Evolutionary conservation across 129 eudicot genomes (phyloP), one percentile per base, ranked within the genome.

Genomic region (Chrysanthemum lavandulifolium): DNA sequence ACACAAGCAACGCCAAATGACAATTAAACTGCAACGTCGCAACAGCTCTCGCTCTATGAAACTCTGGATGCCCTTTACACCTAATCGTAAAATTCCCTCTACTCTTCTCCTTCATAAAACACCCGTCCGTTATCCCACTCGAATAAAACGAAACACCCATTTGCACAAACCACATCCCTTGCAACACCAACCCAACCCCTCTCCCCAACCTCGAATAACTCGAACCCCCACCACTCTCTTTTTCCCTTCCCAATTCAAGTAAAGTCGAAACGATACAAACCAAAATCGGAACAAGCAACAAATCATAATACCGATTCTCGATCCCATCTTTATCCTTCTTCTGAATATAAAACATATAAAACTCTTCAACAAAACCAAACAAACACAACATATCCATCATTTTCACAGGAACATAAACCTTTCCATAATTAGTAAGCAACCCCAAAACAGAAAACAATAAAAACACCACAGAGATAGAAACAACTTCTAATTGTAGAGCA

Each of bases 131-230:
- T 7, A 90, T 84, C 79, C 66, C 76, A 68, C 49, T 73, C 15
- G 93, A 84, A 77, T 78, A 88, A 72, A 94, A 94, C 6, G 97
- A 88, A 57, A 94, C 50, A 36, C 98, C 98, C 98, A 94, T 94
- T 65, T 94, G 98, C 18, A 88, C 74, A 78, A 89, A 81, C 98
- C 98, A 94, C 88, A 85, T 88, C n/a, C 49, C 98, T 53, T 94
- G 97, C 71, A 84, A 49, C 59, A 88, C 80, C 82, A 94, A 74
- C 74, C 98, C 98, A 29, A 90, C n/a, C 69, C n/a, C 98, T 19
- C 98, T 87, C 3, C 86, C 98, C 52, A 92, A 85, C 27, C 87
- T 67, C 2, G 98, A 79, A 63, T 77, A 79, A 33, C 11, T 54
- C 6, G 83, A 14, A 8, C n/a, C 9, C 10, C 10, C 81, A 14